Conservation (phyloP, 2,329 filamentous ascomycete genomes). For the Fusarium mangiferae region DNA sequence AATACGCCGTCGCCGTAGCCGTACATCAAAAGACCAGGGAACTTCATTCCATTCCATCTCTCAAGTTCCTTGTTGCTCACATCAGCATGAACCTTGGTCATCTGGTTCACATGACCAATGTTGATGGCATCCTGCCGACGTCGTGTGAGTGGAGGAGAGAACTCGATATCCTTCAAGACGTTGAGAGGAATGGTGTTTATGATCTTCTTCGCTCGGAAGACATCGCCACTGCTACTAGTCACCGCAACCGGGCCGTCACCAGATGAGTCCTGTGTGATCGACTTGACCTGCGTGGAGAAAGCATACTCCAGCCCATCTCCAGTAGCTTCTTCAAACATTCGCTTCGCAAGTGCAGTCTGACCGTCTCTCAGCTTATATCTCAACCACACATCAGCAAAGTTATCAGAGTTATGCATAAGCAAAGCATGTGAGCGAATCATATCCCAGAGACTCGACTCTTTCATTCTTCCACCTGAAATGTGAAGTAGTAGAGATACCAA, state of each 20-base stretch:
- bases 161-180: background rate
- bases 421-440: background rate
- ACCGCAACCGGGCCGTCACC: accelerated
- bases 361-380: background rate
- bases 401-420: background rate
- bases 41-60: background rate
- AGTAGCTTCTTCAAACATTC: background rate
- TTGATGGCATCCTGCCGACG: accelerated
- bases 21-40: background rate
- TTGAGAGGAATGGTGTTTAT: background rate
- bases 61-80: background rate
- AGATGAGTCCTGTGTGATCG: background rate
- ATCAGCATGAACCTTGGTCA: background rate
- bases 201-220: background rate
- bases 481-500: background rate
- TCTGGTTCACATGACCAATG: background rate
- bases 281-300: background rate
- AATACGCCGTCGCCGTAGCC: background rate
- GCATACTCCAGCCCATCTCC: background rate
- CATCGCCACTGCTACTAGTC: accelerated
- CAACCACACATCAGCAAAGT: background rate
- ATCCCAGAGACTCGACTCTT: background rate
- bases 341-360: background rate
- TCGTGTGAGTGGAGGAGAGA: background rate
- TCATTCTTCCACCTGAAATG: background rate